phyloP scores from a whole-genome alignment of 2,329 filamentous ascomycete genomes.

The Botryotinia calthae region DNA sequence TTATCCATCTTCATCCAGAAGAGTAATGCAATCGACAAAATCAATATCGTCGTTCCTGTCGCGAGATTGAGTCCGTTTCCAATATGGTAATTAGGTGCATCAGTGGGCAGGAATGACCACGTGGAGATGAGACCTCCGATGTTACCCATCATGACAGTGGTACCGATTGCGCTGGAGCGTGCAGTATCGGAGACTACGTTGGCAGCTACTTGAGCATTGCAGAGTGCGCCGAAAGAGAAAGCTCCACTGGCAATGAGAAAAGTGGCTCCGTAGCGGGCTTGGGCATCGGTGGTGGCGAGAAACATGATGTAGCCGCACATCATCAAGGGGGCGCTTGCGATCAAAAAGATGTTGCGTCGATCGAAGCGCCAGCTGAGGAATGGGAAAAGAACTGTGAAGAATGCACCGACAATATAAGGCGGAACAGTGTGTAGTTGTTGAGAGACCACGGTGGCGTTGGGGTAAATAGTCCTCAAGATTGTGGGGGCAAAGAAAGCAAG shows the following conservation, averaged over 20 bases:
- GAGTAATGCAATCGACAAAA: slow-evolving; percentile 49
- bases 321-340: slow-evolving; percentile 57
- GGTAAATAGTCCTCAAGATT: slow-evolving; percentile 68
- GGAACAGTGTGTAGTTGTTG: slow-evolving; percentile 71
- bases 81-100: slow-evolving; percentile 65
- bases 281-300: slow-evolving; percentile 51
- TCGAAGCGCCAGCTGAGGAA: slow-evolving; percentile 61
- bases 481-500: slow-evolving; percentile 69
- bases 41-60: slow-evolving; percentile 53
- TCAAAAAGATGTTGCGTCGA: slow-evolving; percentile 58
- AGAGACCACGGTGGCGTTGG: slow-evolving; percentile 52
- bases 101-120: slow-evolving; percentile 62
- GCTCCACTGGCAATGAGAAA: slow-evolving; percentile 66
- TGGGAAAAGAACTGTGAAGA: slow-evolving; percentile 63
- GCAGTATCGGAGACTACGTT: slow-evolving; percentile 72
- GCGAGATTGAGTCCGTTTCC: slow-evolving; percentile 71
- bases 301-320: slow-evolving; percentile 73
- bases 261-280: slow-evolving; percentile 65
- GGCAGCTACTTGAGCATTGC: slow-evolving; percentile 65
- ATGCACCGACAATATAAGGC: slow-evolving; percentile 65
- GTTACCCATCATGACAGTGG: slow-evolving; percentile 70
- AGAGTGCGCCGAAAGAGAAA: slow-evolving; percentile 62
- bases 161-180: slow-evolving; percentile 57
- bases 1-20: slow-evolving; percentile 65
- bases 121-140: slow-evolving; percentile 66